Base-by-base conservation (phyloP, 2,329 filamentous ascomycete species). In the Zymoseptoria passerinii region DNA sequence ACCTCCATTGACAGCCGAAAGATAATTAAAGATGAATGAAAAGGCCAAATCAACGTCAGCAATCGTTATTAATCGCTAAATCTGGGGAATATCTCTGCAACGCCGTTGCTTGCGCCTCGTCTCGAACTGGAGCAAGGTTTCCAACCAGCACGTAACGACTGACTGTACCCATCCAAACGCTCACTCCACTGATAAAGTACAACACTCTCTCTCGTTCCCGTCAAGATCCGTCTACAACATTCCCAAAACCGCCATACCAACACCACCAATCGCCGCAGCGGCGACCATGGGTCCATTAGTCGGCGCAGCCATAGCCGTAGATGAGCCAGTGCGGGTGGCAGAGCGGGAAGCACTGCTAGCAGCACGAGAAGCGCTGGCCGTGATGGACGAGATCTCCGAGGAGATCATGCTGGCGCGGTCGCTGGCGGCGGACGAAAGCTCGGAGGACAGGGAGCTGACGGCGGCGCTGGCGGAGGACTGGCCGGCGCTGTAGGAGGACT, bases 251-350 rank as follows among this genome's bases (percentile, higher is more conserved):
- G 55, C 60, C 49, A 61, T 57, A 35, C 63, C 63, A 20, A 65
- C 52, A 28, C 61, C 63, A 55, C 63, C 63, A 49, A 63, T 50
- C n/a, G 63, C 63, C 50, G 55, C 63, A 52, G 54, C 63, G 20
- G 63, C 63, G 28, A 59, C 56, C n/a, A 65, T 48, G 18, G 61
- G 63, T 44, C 48, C 55, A 44, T 57, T 55, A n/a, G 63, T 63
- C 3, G 62, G 55, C 8, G 61, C 62, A 48, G 54, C 55, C 49
- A 50, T 50, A 10, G 19, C 49, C n/a, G n/a, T 7, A 23, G 49
- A 50, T 10, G 50, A 40, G 8, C 35, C 59, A 27, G 57, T 57
- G n/a, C 54, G 54, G 16, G 58, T 20, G n/a, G 60, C 52, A 13
- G 56, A 54, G 23, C 23, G 23, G 2, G 40, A 51, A 44, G 48